A percentile compares a stretch with the other conserved stretches of the same genome.
Conservation (phyloP, 2,329 filamentous ascomycete genomes). For the Lachnellula hyalina region DNA sequence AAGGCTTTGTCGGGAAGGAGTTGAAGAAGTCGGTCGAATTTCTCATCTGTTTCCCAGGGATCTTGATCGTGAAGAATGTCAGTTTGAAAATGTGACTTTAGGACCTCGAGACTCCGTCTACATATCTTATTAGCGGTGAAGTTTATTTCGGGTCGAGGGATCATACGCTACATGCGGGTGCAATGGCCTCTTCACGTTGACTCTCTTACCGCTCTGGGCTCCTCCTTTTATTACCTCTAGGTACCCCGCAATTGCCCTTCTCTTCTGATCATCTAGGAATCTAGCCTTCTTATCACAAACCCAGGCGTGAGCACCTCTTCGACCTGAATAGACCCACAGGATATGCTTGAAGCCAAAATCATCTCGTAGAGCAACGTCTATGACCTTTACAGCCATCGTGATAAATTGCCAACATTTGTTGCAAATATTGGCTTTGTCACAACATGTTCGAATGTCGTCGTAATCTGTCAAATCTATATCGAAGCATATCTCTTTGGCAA, state of each 20-base stretch:
- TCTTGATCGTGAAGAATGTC: constrained; percentile 82
- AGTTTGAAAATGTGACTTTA: constrained; percentile 77
- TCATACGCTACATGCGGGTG: constrained; percentile 79
- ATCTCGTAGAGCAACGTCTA: constrained; percentile 80
- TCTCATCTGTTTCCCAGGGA: constrained; percentile 68
- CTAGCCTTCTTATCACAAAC: constrained; percentile 88
- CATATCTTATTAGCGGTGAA: constrained; percentile 5
- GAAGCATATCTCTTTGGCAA: constrained; percentile 93
- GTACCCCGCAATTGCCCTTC: constrained; percentile 81
- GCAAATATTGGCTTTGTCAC: constrained; percentile 89
- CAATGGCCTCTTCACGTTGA: constrained; percentile 76
- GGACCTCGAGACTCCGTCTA: constrained; percentile 76
- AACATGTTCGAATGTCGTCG: constrained; percentile 93
- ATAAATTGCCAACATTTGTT: constrained; percentile 94
- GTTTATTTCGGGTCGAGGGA: not conserved
- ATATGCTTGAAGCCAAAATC: constrained; percentile 98
- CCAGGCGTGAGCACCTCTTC: constrained; percentile 96
- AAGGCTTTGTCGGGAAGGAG: constrained; percentile 77
- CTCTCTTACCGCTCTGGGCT: constrained; percentile 77
- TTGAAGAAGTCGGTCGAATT: constrained; percentile 72
- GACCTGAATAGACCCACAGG: constrained; percentile 96
- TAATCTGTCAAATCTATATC: constrained; percentile 99
- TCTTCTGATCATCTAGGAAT: constrained; percentile 76
- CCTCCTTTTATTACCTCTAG: constrained; percentile 87
- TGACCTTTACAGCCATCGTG: constrained; percentile 93